Conservation (phyloP, 2,329 filamentous ascomycete genomes). For the Elsinoe perseae region DNA sequence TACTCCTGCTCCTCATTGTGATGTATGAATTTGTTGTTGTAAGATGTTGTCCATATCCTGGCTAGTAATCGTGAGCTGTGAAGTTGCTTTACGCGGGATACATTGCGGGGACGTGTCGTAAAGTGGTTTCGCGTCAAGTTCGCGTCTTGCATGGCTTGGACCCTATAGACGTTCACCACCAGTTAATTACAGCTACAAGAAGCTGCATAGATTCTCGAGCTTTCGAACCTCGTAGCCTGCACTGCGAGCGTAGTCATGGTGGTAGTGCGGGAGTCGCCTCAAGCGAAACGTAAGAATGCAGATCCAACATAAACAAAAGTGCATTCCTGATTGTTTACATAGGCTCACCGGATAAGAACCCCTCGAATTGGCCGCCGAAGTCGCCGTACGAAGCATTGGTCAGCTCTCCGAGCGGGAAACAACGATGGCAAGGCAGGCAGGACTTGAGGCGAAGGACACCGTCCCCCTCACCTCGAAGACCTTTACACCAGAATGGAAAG, state of each 20-base stretch:
- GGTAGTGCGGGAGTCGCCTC: slow-evolving; percentile 43
- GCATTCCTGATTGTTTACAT: not conserved
- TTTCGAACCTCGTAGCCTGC: not conserved
- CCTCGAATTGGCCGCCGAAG: slow-evolving; percentile 51
- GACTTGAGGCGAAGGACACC: slow-evolving; percentile 36
- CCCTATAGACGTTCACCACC: not conserved
- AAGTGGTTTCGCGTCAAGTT: not conserved
- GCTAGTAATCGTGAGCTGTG: not conserved
- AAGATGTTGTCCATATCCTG: not conserved
- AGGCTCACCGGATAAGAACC: slow-evolving; percentile 37
- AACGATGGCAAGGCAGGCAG: slow-evolving; percentile 61
- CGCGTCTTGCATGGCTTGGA: not conserved
- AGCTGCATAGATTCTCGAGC: not conserved
- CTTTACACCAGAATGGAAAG: slow-evolving; percentile 23
- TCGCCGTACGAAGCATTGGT: slow-evolving; percentile 56
- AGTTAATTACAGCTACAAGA: not conserved
- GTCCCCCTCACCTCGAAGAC: slow-evolving; percentile 50
- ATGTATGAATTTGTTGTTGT: not conserved
- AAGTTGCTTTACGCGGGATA: not conserved
- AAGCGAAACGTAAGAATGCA: slow-evolving; percentile 31
- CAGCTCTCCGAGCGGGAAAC: slow-evolving; percentile 69
- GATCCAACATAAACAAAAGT: not conserved
- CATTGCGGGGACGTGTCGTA: not conserved
- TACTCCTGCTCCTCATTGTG: slow-evolving; percentile 28
- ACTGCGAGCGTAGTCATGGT: slow-evolving; percentile 24